Conservation (phyloP, 164 flowering plant genomes). For the Chloranthus sessilifolius region DNA sequence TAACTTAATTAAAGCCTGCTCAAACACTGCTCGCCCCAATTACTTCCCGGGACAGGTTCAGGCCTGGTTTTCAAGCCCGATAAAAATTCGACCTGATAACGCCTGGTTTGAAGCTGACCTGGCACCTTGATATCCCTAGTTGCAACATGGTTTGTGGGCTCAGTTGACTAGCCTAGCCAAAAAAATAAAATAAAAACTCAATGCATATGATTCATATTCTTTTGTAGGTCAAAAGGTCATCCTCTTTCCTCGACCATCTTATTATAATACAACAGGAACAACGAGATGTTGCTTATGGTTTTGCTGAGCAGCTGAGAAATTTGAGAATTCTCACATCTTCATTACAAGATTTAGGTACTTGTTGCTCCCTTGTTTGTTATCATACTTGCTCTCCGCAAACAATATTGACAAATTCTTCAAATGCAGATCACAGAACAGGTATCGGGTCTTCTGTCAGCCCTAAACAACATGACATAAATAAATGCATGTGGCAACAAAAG, state of each 20-base stretch:
- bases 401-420: constrained; percentile 14
- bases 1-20: too few species aligned
- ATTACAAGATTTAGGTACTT: constrained; percentile 28
- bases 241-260: constrained; percentile 67
- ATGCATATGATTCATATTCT: background rate
- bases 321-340: constrained; percentile 31
- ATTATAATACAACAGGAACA: constrained; percentile 67
- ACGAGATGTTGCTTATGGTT: constrained; percentile 44
- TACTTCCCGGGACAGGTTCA: too few species aligned
- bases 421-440: constrained; percentile 12
- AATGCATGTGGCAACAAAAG: constrained; percentile 92
- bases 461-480: constrained; percentile 36
- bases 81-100: too few species aligned
- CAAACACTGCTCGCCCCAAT: too few species aligned
- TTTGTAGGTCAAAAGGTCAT: constrained; percentile 46
- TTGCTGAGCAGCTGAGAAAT: constrained; percentile 34
- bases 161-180: too few species aligned
- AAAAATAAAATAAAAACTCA: too few species aligned
- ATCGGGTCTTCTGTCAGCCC: constrained; percentile 19
- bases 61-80: too few species aligned
- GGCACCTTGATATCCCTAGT: too few species aligned
- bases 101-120: background rate
- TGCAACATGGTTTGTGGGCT: background rate
- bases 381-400: too few species aligned
- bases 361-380: background rate